These are phyloP conservation scores for Bruguiera gymnorhiza DNA, from an alignment of 345 rosid species.

Conservation along the genomic window DNA sequence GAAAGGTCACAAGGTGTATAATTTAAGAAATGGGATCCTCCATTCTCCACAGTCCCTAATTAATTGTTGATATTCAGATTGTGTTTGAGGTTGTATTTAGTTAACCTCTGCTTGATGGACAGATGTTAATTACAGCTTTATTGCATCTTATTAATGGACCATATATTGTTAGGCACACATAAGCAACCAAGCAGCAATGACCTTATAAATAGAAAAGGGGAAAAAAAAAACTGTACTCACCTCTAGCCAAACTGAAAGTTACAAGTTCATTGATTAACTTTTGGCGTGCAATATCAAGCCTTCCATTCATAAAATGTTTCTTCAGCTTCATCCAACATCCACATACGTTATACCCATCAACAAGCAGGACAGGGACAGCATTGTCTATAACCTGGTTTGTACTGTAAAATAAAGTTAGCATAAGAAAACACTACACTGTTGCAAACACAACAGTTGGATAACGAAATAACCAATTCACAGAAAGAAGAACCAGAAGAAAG, in stretches of 20 bases:
- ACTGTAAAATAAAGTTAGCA: constrained; percentile 52
- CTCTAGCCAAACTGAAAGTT: constrained; percentile 66
- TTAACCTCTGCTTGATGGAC: no score
- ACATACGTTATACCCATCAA: constrained; percentile 96
- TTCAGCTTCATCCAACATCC: constrained; percentile 89
- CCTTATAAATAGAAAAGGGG: neutral
- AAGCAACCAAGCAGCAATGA: no score
- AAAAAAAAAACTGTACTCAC: constrained; percentile 28
- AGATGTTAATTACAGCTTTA: no score
- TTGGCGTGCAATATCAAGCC: constrained; percentile 82
- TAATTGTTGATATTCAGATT: no score
- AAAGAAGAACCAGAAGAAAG: constrained; percentile 21
- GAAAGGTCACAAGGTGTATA: no score
- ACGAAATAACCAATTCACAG: constrained; percentile 3
- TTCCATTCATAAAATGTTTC: constrained; percentile 80
- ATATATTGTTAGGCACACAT: no score
- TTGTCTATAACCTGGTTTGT: constrained; percentile 60
- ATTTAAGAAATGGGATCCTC: no score
- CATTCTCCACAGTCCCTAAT: no score
- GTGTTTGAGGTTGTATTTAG: no score
- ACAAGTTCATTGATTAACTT: constrained; percentile 77
- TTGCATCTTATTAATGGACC: no score
- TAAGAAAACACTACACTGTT: constrained; percentile 11
- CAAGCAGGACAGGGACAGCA: constrained; percentile 87
- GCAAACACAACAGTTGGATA: constrained; percentile 11